These are phyloP conservation scores for Pharus latifolius DNA, from an alignment of 176 grass and related monocot genomes.

Conservation along the genomic window DNA sequence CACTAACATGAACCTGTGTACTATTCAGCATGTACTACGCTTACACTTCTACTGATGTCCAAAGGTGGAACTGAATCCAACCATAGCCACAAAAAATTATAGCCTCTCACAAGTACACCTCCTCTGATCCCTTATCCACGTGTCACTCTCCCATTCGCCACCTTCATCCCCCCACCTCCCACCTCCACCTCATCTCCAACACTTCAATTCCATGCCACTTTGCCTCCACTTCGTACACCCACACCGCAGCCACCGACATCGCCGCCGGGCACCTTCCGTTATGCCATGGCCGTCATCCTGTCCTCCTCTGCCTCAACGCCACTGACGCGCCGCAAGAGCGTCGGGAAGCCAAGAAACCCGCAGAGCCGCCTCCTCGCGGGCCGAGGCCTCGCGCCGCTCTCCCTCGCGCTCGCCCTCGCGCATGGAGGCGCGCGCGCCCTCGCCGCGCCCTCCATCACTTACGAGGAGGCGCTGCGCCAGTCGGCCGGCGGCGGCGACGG, in stretches of 20 bases:
- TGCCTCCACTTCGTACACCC: background rate
- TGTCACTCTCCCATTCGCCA: conserved; percentile 11
- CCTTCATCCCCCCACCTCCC: background rate
- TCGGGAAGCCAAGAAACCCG: background rate
- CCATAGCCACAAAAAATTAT: conserved; percentile 11
- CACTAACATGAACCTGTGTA: too few relatives aligned
- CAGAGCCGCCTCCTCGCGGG: background rate
- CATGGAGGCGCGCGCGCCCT: conserved; percentile 12
- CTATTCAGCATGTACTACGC: conserved; percentile 1
- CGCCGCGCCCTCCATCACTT: conserved; percentile 53
- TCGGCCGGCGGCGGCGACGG: background rate
- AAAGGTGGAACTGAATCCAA: too few relatives aligned
- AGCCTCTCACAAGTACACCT: conserved; percentile 7
- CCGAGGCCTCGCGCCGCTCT: conserved; percentile 29
- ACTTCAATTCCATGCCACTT: background rate
- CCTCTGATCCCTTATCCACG: conserved; percentile 33
- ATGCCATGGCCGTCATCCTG: conserved; percentile 45
- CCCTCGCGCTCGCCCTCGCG: conserved; percentile 21
- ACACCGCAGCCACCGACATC: background rate
- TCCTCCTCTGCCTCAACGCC: conserved; percentile 17
- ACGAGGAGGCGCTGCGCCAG: conserved; percentile 59
- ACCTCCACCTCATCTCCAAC: conserved; percentile 30
- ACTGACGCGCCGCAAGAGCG: background rate
- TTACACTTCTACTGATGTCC: background rate
- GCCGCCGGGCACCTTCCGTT: conserved; percentile 13